Evolutionary conservation across 805 yeast genomes (phyloP), one percentile per base, ranked within the genome.

Genomic region (Pichia ethanolica): DNA sequence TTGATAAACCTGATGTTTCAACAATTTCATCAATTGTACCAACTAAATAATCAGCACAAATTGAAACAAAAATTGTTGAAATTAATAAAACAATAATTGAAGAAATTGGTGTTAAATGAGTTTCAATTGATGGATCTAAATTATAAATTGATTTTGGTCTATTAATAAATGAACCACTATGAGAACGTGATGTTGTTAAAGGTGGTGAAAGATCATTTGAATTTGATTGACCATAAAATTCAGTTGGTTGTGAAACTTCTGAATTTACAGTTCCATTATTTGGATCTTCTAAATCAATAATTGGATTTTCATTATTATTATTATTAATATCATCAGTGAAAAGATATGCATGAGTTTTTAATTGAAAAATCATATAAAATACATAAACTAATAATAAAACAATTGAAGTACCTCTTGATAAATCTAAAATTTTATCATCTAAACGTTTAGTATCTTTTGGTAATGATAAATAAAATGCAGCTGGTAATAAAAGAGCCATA

Each of bases 1-100:
- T 90, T 41, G 96, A 86, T 48, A 93, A 73, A 4, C 96, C 96
- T 3, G 95, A 81, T 33, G 81, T 70, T 51, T 73, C 86, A 36
- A 93, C 98, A 55, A 91, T 80, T 50, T 79, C 85, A 68, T 93
- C 98, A 60, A 93, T 93, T 26, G 96, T 84, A 30, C 95, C 93
- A 46, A 93, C 99, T 52, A 93, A 76, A 67, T 79, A 87, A 67
- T 93, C 99, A 4, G 99, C 99, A 67, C 93, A 87, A 52, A 88
- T 65, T 3, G 97, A 87, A 12, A 93, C 96, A 35, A 87, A 60
- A 10, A 90, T 49, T 0, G 99, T 93, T 39, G 90, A 74, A 3
- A 74, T 52, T 0, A 83, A 68, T 47, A 93, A 75, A 33, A 77
- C 73, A 14, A 68, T 51, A 26, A 89, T 57, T 3, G 95, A 70